Evolutionary conservation across 2,329 filamentous ascomycete genomes (phyloP), one percentile per base, ranked within the genome.

Genomic region (Microdochium bolleyi): DNA sequence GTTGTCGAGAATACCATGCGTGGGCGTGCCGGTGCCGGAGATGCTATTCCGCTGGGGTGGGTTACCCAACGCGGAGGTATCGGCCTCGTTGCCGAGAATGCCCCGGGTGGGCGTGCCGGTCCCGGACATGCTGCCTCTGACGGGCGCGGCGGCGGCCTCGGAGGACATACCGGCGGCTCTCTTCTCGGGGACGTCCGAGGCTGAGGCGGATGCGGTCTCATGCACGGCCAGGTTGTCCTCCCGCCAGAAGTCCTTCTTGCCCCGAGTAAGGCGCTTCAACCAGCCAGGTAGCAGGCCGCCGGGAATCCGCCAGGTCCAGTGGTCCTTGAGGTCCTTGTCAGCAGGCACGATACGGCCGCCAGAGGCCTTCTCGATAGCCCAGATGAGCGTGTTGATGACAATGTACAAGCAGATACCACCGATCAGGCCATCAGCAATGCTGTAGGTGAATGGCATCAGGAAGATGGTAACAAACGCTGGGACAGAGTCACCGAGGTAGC

Each of bases 371-470:
- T 87, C 83, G 59, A 95, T 69, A 49, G 87, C 53, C 80, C 81
- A 92, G 13, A 89, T 83, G 13, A 78, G 63, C 0, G 76, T 80
- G 70, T 95, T 95, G 70, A 95, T 78, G 57, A 87, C 64, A 48
- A 86, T 85, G 69, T 95, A 95, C 38, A 82, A 83, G 62, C 85
- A 76, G 61, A 95, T 87, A 51, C 89, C 88, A 1, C 81, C 88
- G 60, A 95, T 95, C 16, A 95, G 76, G 49, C 90, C 90, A 63
- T 95, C 88, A 13, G 90, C 88, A 62, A 95, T 94, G 41, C 84
- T 89, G 74, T 94, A 95, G 1, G 88, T 91, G 70, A 95, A 94
- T 0, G 90, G 89, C 90, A 95, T 95, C 55, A 92, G 72, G 53
- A 85, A 83, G 57, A 95, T 87, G 50, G 88, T 91, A 34, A 95